Conservation (phyloP, 2,329 filamentous ascomycete genomes). For the Calonectria crousiana region DNA sequence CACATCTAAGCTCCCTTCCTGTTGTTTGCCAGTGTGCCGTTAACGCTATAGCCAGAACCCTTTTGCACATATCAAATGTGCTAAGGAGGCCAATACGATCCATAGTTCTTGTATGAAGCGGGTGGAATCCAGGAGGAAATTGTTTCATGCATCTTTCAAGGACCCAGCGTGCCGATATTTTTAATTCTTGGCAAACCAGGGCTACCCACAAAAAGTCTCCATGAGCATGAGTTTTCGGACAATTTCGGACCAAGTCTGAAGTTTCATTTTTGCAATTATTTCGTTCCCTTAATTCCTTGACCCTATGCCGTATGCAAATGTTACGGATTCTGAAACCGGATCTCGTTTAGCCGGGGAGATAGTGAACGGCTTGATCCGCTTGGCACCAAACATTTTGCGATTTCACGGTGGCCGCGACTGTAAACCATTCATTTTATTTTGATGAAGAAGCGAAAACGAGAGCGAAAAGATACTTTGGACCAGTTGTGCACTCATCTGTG, state of each 20-base stretch:
- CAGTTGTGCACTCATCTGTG: constrained; percentile 59
- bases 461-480: constrained; percentile 48
- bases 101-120: background rate
- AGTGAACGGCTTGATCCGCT: background rate
- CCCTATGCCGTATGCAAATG: background rate
- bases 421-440: constrained; percentile 50
- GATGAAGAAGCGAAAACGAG: constrained; percentile 47
- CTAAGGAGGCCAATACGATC: background rate
- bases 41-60: background rate
- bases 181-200: background rate
- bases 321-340: background rate
- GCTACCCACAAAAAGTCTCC: background rate
- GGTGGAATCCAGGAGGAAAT: background rate
- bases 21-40: background rate
- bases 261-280: background rate
- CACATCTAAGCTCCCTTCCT: background rate
- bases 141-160: background rate
- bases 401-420: background rate
- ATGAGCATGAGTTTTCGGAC: background rate
- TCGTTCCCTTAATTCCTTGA: background rate
- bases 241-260: background rate
- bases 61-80: background rate
- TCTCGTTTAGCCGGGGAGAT: background rate
- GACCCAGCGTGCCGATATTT: background rate
- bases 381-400: background rate